Conservation (phyloP, 257 asterid species). For the Voacanga thouarsii region DNA sequence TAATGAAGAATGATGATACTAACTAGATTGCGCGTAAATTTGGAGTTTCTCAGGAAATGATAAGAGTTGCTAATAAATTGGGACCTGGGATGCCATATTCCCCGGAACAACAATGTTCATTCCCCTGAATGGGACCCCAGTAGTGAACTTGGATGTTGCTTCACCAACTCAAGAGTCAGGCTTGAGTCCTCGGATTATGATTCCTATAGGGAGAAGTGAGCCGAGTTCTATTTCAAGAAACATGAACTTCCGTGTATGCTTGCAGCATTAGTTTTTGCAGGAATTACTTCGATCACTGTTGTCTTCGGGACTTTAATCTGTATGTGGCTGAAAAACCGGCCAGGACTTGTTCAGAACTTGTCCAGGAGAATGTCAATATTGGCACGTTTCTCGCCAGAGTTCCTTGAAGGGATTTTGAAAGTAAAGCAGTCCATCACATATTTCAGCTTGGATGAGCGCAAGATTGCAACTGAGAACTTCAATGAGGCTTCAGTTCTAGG, state of each 20-base stretch:
- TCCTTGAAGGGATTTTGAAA: constrained; percentile 23
- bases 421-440: constrained; percentile 21
- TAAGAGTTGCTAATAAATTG: constrained; percentile 4
- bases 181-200: not conserved
- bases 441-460: constrained; percentile 20
- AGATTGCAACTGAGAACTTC: constrained; percentile 22
- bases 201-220: not conserved
- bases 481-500: constrained; percentile 4
- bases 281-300: not conserved
- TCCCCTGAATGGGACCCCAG: constrained; percentile 10
- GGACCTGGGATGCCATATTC: constrained; percentile 11
- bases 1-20: constrained; percentile 9
- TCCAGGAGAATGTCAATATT: constrained; percentile 1
- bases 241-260: not conserved
- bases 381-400: constrained; percentile 12
- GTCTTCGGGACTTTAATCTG: not conserved
- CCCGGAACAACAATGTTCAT: constrained; percentile 21
- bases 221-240: not conserved
- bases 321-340: not conserved
- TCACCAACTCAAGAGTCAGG: not conserved
- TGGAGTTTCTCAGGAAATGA: not conserved
- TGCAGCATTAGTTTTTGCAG: constrained; percentile 6
- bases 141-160: not conserved
- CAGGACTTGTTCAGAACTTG: not conserved
- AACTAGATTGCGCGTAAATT: constrained; percentile 7